phyloP scores from a whole-genome alignment of 2,329 filamentous ascomycete genomes.

The Trichoderma atrobrunneum region DNA sequence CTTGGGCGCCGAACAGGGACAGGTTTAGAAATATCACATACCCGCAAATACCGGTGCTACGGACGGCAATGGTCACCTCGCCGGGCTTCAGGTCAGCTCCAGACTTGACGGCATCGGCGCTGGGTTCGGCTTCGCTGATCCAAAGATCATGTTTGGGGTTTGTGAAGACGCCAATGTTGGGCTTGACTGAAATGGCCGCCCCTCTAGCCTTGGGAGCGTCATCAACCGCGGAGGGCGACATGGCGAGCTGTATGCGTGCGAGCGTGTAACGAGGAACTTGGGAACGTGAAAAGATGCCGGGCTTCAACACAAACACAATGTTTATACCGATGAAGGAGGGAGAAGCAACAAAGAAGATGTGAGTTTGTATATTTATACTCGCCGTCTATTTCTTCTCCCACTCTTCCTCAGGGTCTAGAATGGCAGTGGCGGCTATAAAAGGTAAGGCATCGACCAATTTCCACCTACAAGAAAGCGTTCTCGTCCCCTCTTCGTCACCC shows the following conservation, averaged over 20 bases:
- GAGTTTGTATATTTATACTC: neutral
- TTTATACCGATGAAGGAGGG: neutral
- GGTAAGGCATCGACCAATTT: constrained; percentile 7
- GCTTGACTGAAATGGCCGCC: constrained; percentile 46
- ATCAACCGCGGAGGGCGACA: constrained; percentile 38
- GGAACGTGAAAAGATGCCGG: neutral
- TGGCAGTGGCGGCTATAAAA: constrained; percentile 1
- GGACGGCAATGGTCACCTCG: constrained; percentile 83
- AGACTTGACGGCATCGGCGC: constrained; percentile 68
- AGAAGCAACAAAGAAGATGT: neutral
- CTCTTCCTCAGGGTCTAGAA: neutral
- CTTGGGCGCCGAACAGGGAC: neutral
- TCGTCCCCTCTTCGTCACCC: constrained; percentile 10
- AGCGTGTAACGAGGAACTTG: neutral
- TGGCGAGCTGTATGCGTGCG: constrained; percentile 21
- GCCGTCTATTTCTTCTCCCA: neutral
- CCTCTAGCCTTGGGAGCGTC: constrained; percentile 28
- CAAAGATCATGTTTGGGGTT: constrained; percentile 91
- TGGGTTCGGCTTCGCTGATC: constrained; percentile 76
- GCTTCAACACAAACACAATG: neutral
- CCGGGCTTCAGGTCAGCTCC: constrained; percentile 70
- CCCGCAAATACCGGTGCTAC: constrained; percentile 96
- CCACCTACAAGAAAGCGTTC: neutral
- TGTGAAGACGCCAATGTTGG: constrained; percentile 95
- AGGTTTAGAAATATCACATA: constrained; percentile 39